phyloP scores from a whole-genome alignment of 2,329 filamentous ascomycete species.

The Fusarium sp. region DNA sequence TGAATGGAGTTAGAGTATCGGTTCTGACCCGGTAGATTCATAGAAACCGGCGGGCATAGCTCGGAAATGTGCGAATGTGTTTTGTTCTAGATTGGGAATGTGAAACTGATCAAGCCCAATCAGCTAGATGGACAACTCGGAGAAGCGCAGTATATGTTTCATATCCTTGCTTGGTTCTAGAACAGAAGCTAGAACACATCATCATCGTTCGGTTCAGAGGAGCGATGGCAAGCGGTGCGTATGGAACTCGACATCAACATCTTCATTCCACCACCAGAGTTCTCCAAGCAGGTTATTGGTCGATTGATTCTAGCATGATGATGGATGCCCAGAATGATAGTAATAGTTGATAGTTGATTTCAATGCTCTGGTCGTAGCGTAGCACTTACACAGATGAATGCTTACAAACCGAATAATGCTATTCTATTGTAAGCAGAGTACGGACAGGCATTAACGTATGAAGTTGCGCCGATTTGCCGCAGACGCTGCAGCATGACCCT shows the following conservation, averaged over 20 bases:
- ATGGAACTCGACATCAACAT: too few species aligned
- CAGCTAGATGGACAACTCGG: conserved; percentile 16
- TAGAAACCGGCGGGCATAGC: conserved; percentile 18
- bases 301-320: too few species aligned
- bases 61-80: conserved; percentile 14
- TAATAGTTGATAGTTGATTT: neutral
- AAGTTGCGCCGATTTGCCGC: neutral
- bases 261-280: too few species aligned
- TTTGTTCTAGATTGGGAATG: conserved; percentile 15
- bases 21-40: neutral
- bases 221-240: too few species aligned
- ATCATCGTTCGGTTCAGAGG: neutral
- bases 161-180: conserved; percentile 9
- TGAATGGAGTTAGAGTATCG: conserved; percentile 2
- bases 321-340: neutral
- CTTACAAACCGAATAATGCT: conserved; percentile 19
- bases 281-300: too few species aligned
- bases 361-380: neutral
- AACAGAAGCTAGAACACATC: neutral
- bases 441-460: neutral
- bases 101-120: conserved; percentile 17
- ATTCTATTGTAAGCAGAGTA: conserved; percentile 25
- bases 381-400: neutral
- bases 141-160: conserved; percentile 17
- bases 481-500: neutral